Conservation (phyloP, 805 yeast genomes). For the Priceomyces melissophilus region DNA sequence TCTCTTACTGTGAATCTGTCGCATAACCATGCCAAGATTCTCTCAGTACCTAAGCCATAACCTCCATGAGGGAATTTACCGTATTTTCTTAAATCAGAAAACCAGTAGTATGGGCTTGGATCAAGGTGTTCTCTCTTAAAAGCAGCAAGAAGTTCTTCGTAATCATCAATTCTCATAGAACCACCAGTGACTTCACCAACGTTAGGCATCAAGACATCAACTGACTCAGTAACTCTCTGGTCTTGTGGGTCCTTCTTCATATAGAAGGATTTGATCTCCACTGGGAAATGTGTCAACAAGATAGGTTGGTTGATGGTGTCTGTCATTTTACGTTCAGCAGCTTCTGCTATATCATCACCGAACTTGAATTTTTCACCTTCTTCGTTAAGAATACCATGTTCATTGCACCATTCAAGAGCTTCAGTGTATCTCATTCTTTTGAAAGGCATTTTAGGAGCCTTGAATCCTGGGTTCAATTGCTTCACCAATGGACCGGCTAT, state of each 20-base stretch:
- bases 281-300: constrained; percentile 90
- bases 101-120: constrained; percentile 89
- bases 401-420: constrained; percentile 95
- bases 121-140: constrained; percentile 90
- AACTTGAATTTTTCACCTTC: constrained; percentile 90
- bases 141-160: constrained; percentile 82
- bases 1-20: constrained; percentile 98
- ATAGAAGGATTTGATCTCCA: constrained; percentile 95
- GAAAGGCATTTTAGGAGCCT: constrained; percentile 82
- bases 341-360: constrained; percentile 99
- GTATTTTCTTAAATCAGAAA: constrained; percentile 89
- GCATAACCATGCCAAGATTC: constrained; percentile 97
- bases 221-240: constrained; percentile 94
- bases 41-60: constrained; percentile 96
- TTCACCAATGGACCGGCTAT: constrained; percentile 85
- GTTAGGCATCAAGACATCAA: constrained; percentile 97
- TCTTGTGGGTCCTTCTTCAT: constrained; percentile 92
- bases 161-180: constrained; percentile 89
- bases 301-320: constrained; percentile 93
- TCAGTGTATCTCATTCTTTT: constrained; percentile 86
- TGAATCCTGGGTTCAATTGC: constrained; percentile 90
- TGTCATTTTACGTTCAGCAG: constrained; percentile 98
- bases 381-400: constrained; percentile 90
- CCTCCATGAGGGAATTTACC: constrained; percentile 99
- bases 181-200: constrained; percentile 99